These are phyloP conservation scores for Retiboletus fuscus DNA, from an alignment of 1,284 basidiomycete species.

Conservation along the genomic window DNA sequence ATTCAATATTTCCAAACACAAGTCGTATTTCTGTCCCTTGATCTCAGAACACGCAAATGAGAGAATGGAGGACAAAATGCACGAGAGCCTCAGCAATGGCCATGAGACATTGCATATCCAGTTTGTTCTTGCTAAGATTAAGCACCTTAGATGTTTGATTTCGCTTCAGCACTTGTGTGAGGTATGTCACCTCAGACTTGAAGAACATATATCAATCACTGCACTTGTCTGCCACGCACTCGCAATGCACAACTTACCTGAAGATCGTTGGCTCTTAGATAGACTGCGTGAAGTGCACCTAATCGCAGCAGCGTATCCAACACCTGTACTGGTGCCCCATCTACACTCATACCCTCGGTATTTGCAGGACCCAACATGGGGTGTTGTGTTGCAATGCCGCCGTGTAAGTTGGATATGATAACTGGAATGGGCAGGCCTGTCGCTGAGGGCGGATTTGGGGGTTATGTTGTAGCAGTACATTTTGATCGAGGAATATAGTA, in stretches of 20 bases:
- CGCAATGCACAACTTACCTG: slow-evolving; percentile 64
- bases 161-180: no score
- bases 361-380: slow-evolving; percentile 37
- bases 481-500: slow-evolving; percentile 80
- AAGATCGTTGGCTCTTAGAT: slow-evolving; percentile 93
- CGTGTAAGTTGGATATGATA: slow-evolving; percentile 80
- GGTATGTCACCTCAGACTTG: no score
- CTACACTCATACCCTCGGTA: slow-evolving; percentile 24
- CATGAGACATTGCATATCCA: no score
- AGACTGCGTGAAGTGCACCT: slow-evolving; percentile 82
- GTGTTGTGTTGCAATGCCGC: slow-evolving; percentile 82
- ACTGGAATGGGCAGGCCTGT: slow-evolving; percentile 73
- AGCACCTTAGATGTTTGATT: no score
- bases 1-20: no score
- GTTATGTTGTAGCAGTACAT: slow-evolving; percentile 49
- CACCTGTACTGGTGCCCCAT: slow-evolving; percentile 66
- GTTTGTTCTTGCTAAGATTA: no score
- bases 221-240: neutral
- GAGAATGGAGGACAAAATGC: no score
- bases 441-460: slow-evolving; percentile 64
- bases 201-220: slow-evolving; percentile 1
- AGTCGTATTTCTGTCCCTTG: no score
- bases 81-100: no score
- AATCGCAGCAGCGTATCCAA: slow-evolving; percentile 87
- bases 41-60: no score